Percentiles rank a stretch among this genome's conserved stretches.
These are phyloP conservation scores for Backusella circina DNA, from an alignment of 192 early-diverging fungal genomes.

Conservation along the genomic window DNA sequence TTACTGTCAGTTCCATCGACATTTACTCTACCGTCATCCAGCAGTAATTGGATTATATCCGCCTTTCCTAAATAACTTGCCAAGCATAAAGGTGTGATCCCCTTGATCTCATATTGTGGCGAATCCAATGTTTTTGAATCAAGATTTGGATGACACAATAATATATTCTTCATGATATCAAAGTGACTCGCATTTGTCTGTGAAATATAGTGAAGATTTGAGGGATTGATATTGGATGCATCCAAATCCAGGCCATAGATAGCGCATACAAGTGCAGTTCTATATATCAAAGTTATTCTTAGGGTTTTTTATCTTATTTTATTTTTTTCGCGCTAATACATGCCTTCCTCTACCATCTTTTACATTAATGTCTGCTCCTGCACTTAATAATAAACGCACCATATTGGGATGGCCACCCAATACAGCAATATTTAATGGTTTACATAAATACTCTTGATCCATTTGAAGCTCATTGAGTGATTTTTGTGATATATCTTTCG, in stretches of 20 bases:
- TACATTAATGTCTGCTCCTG: slow-evolving; percentile 52
- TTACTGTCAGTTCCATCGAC: slow-evolving; percentile 60
- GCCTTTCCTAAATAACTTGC: slow-evolving; percentile 65
- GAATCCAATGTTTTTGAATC: slow-evolving; percentile 47
- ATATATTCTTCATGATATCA: slow-evolving; percentile 44
- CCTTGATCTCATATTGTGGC: slow-evolving; percentile 57
- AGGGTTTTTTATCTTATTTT: not conserved
- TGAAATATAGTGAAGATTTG: slow-evolving; percentile 52
- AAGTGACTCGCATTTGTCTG: slow-evolving; percentile 50
- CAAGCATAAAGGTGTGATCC: slow-evolving; percentile 65
- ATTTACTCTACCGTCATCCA: slow-evolving; percentile 60
- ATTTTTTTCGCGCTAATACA: not conserved
- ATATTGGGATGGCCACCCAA: slow-evolving; percentile 54
- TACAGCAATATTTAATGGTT: slow-evolving; percentile 56
- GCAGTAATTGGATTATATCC: slow-evolving; percentile 47
- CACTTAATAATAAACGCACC: slow-evolving; percentile 49
- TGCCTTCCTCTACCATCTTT: slow-evolving; percentile 66
- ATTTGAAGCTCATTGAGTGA: slow-evolving; percentile 24
- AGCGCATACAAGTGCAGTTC: slow-evolving; percentile 58
- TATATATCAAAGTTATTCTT: slow-evolving; percentile 17
- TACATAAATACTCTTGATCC: slow-evolving; percentile 43
- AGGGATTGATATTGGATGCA: slow-evolving; percentile 47
- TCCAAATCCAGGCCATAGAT: slow-evolving; percentile 58
- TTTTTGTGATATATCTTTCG: slow-evolving; percentile 21
- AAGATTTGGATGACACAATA: slow-evolving; percentile 48